Base-by-base conservation (phyloP, 495 filamentous ascomycete species). In the Xylaria castorea region DNA sequence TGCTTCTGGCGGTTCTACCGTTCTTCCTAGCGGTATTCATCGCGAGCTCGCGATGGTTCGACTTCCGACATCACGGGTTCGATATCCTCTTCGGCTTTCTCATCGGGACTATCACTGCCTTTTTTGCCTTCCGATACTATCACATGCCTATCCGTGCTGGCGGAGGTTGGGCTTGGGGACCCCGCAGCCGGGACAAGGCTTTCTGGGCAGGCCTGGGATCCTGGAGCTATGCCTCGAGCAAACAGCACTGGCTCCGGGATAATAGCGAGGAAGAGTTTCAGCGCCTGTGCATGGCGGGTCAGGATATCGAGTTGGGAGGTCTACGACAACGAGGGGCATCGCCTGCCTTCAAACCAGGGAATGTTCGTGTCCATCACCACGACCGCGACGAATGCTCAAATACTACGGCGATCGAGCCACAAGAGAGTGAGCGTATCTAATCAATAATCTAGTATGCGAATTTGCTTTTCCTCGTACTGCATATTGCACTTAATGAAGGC, bases 11-110 rank as follows among this genome's bases (percentile, higher is more conserved):
- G 69, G 83, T 94, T 71, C 80, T 93, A 30, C 89, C 89, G 22
- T 85, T 86, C 75, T 85, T 89, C 72, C 82, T 82, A 14, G 83
- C 89, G 60, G 78, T 87, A 65, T 89, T 87, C 73, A 83, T 91
- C 60, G 79, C 88, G 30, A 84, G 86, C 55, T 89, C 87, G n/a
- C 84, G 89, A 25, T 90, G 86, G 81, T 90, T 94, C 86, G 94
- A 97, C 77, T 94, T 92, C 76, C 87, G 93, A 11, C 94, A 97
- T 75, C 93, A 97, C 81, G 92, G 91, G 16, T 97, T 97, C 81
- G 94, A 97, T 71, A 94, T 97, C 55, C 85, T 97, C 30, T 92
- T 91, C 34, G 93, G 94, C 8, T 91, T 87, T 27, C 76, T 92
- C 2, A 88, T 95, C 58, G 92, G 92, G 9, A 76, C 80, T 30